A percentile compares a stretch with the other conserved stretches of the same genome.
These are phyloP conservation scores for Aspergillus ochraceoroseus DNA, from an alignment of 2,329 filamentous ascomycete genomes.

Conservation along the genomic window DNA sequence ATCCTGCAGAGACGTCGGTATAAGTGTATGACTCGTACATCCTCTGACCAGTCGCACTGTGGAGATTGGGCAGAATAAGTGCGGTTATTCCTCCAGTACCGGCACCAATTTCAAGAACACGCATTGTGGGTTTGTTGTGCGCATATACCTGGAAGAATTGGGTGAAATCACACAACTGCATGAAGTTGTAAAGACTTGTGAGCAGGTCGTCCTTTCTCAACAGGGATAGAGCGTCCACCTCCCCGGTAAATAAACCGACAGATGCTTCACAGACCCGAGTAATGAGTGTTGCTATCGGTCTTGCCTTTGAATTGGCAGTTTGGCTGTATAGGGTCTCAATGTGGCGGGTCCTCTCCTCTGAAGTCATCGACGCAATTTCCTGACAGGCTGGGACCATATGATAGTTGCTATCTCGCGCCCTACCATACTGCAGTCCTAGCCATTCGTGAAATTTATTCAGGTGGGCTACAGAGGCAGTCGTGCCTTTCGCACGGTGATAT, in stretches of 20 bases:
- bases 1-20: constrained; percentile 30
- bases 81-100: constrained; percentile 29
- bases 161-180: not conserved
- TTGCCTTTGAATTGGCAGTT: not conserved
- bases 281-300: not conserved
- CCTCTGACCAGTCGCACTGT: not conserved
- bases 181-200: constrained; percentile 2
- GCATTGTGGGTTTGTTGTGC: constrained; percentile 25
- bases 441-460: constrained; percentile 1
- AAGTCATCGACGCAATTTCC: constrained; percentile 1
- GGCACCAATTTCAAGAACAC: constrained; percentile 29
- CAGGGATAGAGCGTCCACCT: constrained; percentile 17
- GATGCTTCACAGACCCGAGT: not conserved
- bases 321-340: constrained; percentile 1
- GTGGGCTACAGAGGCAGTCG: not conserved
- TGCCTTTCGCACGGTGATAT: not conserved
- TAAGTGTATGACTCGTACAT: constrained; percentile 28
- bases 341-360: not conserved
- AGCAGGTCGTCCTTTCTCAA: constrained; percentile 20
- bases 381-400: not conserved
- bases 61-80: constrained; percentile 16
- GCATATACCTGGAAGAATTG: constrained; percentile 19
- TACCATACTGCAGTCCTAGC: not conserved
- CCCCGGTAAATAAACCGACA: not conserved
- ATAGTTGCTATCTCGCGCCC: not conserved